Base-by-base conservation (phyloP, 1,284 basidiomycete species). In the Leucoagaricus sp. region DNA sequence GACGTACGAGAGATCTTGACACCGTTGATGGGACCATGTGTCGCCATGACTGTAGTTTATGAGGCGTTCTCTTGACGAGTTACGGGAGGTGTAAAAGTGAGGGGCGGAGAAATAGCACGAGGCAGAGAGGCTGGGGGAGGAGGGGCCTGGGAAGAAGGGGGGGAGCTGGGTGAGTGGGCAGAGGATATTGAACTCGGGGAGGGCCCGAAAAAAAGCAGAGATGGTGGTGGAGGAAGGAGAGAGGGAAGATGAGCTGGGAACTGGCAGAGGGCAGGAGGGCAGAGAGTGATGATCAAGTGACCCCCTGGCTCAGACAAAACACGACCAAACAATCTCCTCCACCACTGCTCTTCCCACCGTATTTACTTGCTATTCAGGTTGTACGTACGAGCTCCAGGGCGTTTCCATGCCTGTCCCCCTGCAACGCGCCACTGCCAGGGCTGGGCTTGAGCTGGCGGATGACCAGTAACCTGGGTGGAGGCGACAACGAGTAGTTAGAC, bases 1-100 rank as follows among this genome's bases (percentile, higher is more conserved):
- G 47, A 89, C 91, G 79, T 74, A 94, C 92, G 85, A 73, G 90
- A 89, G 68, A 94, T 84, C 83, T 90, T 93, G 75, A 94, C 88
- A 69, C 93, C 93, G 73, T 94, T 94, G 75, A 94, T 93, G 72
- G 89, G 90, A 65, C 81, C 86, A 75, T 90, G 86, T 60, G 84
- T 84, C 61, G 87, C 79, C 89, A 91, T 90, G 65, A 67, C 68
- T 61, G 51, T 49, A n/a, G n/a, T n/a, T n/a, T n/a, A n/a, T n/a
- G n/a, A n/a, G n/a, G n/a, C n/a, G n/a, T n/a, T n/a, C n/a, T n/a
- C n/a, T n/a, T n/a, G n/a, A n/a, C n/a, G n/a, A n/a, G 28, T 12
- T 33, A 23, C 12, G 38, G 23, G 5, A 25, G 49, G 34, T 17
- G 36, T 21, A 31, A 29, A 26, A 19, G 49, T 8, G 23, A 17